Evolutionary conservation across 352 stramenopile species (phyloP).

Genomic region (Globisporangium yorkense): DNA sequence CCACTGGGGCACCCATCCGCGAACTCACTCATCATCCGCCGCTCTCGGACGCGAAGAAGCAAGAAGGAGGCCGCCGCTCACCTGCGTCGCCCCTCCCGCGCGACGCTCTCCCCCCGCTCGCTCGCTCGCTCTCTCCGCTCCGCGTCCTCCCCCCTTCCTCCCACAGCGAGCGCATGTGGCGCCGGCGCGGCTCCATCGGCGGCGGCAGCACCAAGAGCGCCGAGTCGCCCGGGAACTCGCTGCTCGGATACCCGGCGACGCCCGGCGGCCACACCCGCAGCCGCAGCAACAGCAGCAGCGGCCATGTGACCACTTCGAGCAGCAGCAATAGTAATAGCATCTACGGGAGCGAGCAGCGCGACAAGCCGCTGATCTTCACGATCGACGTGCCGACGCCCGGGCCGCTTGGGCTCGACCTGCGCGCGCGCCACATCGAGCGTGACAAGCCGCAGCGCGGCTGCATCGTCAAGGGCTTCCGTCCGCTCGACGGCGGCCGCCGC

Average conservation of each 20-base stretch:
- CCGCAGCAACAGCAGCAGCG: conserved; percentile 1
- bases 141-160: background rate
- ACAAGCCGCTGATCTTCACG: conserved; percentile 55
- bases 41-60: too few species aligned
- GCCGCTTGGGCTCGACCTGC: conserved; percentile 66
- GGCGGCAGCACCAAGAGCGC: conserved; percentile 19
- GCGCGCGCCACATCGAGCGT: conserved; percentile 64
- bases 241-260: conserved; percentile 29
- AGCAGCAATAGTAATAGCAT: conserved; percentile 21
- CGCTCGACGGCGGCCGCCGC: conserved; percentile 33
- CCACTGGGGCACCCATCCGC: conserved; percentile 2
- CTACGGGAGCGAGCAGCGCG: conserved; percentile 39
- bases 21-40: conserved; percentile 8
- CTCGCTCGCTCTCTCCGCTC: background rate
- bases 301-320: background rate
- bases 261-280: conserved; percentile 4
- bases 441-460: conserved; percentile 69
- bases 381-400: conserved; percentile 67
- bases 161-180: conserved; percentile 30
- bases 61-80: too few species aligned
- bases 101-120: too few species aligned
- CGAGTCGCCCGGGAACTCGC: conserved; percentile 20
- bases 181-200: conserved; percentile 41
- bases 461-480: conserved; percentile 76
- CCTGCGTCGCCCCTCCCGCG: too few species aligned